Percentiles rank a stretch among this genome's conserved stretches.
Conservation (phyloP, 169 alveolate genomes). For the Hepatocystis sp. region DNA sequence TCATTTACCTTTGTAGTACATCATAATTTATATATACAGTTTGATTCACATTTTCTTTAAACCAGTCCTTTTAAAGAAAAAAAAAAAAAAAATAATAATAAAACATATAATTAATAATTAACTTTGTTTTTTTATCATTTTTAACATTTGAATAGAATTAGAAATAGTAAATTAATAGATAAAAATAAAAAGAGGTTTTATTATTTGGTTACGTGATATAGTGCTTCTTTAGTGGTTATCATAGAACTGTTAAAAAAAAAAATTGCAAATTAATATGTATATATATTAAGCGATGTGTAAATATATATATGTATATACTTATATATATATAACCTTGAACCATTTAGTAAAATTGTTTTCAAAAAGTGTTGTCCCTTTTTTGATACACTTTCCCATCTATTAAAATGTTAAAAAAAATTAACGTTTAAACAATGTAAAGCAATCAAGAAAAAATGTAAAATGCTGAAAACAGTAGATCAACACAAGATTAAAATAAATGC, state of each 20-base stretch:
- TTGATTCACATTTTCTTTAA: conserved; percentile 49
- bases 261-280: neutral
- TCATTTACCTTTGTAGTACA: conserved; percentile 19
- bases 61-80: conserved; percentile 39
- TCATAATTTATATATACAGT: conserved; percentile 39
- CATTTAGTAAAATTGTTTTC: conserved; percentile 26
- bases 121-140: too few species aligned
- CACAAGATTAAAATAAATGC: too few species aligned
- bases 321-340: conserved; percentile 16
- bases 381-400: conserved; percentile 32
- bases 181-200: neutral
- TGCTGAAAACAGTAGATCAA: neutral
- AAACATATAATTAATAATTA: too few species aligned
- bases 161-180: too few species aligned
- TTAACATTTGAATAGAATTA: too few species aligned
- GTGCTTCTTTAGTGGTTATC: conserved; percentile 38
- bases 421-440: neutral
- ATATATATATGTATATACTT: neutral
- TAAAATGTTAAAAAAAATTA: neutral
- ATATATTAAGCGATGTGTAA: neutral
- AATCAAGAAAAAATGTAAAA: neutral
- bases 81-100: conserved; percentile 9
- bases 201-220: conserved; percentile 35
- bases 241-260: conserved; percentile 20
- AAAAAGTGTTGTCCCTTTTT: conserved; percentile 37